phyloP scores from a whole-genome alignment of 1,284 basidiomycete species.

The Marasmius sp. region DNA sequence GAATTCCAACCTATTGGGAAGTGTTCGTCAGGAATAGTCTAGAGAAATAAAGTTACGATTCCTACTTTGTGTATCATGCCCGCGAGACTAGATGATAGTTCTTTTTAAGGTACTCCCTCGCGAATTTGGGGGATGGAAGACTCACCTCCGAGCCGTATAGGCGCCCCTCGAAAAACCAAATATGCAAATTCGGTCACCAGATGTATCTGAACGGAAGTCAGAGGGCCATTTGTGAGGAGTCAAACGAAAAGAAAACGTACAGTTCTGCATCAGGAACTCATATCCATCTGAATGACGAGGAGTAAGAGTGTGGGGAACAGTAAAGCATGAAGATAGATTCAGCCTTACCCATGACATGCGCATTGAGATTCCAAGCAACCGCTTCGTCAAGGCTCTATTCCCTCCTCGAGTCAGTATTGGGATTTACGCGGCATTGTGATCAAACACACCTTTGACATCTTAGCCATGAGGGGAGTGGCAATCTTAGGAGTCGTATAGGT shows the following conservation, averaged over 20 bases:
- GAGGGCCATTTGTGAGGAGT: neutral
- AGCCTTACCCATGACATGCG: constrained; percentile 7
- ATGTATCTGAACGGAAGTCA: constrained; percentile 23
- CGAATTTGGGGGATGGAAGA: neutral
- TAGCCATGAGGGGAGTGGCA: neutral
- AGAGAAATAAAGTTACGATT: neutral
- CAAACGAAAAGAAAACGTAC: constrained; percentile 17
- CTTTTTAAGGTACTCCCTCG: neutral
- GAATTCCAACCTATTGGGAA: constrained; percentile 23
- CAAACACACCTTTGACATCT: neutral
- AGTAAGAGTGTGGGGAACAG: neutral
- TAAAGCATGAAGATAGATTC: neutral
- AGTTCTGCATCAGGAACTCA: constrained; percentile 53
- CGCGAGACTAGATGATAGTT: constrained; percentile 35
- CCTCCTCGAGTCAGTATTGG: neutral
- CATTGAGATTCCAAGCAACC: constrained; percentile 7
- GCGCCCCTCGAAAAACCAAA: constrained; percentile 65
- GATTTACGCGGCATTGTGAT: neutral
- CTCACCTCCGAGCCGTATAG: constrained; percentile 42
- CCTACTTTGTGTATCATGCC: constrained; percentile 47
- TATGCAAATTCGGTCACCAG: constrained; percentile 36
- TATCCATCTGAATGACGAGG: constrained; percentile 38
- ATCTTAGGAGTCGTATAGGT: neutral
- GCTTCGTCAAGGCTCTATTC: constrained; percentile 1
- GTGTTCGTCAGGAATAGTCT: constrained; percentile 34